Base-by-base conservation (phyloP, 1,284 basidiomycete genomes). In the Phellinidium pouzarii region DNA sequence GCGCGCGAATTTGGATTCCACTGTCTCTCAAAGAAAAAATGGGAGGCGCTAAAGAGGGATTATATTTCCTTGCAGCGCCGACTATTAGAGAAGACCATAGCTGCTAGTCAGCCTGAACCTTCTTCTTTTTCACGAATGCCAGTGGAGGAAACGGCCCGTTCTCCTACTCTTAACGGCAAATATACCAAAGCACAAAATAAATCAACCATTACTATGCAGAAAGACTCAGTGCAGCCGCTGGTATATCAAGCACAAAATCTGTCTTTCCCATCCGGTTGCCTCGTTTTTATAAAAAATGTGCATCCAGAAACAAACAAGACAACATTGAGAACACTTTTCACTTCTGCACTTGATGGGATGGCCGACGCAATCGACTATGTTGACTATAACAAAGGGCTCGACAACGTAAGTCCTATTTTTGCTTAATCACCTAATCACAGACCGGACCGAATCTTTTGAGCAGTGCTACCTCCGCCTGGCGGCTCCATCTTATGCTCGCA, bases 221-320 rank as follows among this genome's bases (percentile, higher is more conserved):
- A 40, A 20, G 8, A 19, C 29, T 31, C 29, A 38, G 7, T n/a
- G 7, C 14, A 8, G 14, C 36, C 36, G 3, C 37, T 17, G 3
- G 8, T 40, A 17, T 20, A 40, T 17, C 37, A 7, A 19, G 19
- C 25, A 46, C 6, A 14, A 31, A 17, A 22, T 4, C 37, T 40
- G 12, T 22, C 73, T 0, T 89, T 76, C 61, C 87, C 87, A 0
- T 70, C 65, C 2, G 71, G 74, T 27, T 87, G 85, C 56, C 77
- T 91, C 7, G 71, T 87, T 26, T 85, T 84, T 61, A 75, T 81
- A 5, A 79, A 80, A 42, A 76, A 87, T 60, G 61, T 91, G 5
- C 82, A 89, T 56, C 70, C 77, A 1, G 79, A 80, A 53, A 86
- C 85, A 19, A 90, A 88, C 64, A 88, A 87, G 64, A 88, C 86